Evolutionary conservation across 2,329 filamentous ascomycete genomes (phyloP).

Genomic region (Stachybotrys echinatus): DNA sequence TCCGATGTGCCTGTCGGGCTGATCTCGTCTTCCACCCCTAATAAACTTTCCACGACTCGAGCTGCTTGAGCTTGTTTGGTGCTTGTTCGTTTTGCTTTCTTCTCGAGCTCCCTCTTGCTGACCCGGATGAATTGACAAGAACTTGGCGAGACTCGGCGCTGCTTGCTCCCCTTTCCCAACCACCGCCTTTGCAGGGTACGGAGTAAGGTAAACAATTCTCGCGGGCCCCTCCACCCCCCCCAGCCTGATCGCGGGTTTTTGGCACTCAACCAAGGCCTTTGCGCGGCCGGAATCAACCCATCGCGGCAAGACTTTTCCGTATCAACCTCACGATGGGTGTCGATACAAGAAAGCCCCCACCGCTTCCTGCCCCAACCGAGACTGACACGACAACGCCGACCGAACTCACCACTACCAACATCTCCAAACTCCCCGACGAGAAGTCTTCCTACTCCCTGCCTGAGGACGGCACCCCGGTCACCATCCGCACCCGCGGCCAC

Average conservation of each 20-base stretch:
- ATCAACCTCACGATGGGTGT: constrained; percentile 44
- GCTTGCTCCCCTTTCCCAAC: background rate
- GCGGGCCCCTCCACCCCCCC: too few relatives aligned
- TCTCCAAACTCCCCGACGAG: constrained; percentile 63
- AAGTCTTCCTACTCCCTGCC: constrained; percentile 75
- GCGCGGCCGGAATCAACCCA: constrained; percentile 5
- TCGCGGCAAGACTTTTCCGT: background rate
- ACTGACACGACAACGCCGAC: constrained; percentile 60
- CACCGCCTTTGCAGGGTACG: background rate
- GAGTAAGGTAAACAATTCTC: background rate
- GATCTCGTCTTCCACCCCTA: too few relatives aligned
- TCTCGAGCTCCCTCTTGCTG: background rate
- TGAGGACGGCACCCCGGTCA: constrained; percentile 86
- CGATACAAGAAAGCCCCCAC: constrained; percentile 53
- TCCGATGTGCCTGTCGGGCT: background rate
- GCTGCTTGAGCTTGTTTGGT: background rate
- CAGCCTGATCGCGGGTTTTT: background rate
- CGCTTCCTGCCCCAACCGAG: constrained; percentile 75
- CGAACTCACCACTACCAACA: constrained; percentile 58
- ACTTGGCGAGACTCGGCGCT: background rate
- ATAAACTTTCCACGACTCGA: too few relatives aligned
- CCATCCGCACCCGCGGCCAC: constrained; percentile 72
- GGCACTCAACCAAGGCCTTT: background rate
- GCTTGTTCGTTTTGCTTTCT: background rate
- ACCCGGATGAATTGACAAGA: background rate